These are phyloP conservation scores for Fomitopsis pinicola DNA, from an alignment of 1,284 basidiomycete genomes.

Conservation along the genomic window DNA sequence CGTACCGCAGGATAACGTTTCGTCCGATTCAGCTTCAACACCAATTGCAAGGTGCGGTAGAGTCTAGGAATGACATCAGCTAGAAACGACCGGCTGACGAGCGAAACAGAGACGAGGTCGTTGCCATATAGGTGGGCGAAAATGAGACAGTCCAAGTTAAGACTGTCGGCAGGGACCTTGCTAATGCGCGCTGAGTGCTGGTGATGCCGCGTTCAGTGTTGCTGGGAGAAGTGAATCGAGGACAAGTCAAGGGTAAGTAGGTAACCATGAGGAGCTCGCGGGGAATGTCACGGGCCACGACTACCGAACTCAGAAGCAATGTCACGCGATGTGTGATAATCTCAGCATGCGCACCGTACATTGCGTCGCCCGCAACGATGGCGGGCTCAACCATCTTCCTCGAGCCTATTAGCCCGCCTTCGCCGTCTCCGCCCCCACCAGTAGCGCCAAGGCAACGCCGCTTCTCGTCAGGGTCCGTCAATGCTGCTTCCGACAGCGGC, in stretches of 20 bases:
- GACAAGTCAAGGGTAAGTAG: no score
- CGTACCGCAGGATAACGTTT: slow-evolving; percentile 49
- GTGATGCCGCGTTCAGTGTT: no score
- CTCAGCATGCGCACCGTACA: neutral
- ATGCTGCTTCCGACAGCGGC: slow-evolving; percentile 46
- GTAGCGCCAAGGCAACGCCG: slow-evolving; percentile 13
- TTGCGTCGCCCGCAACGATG: slow-evolving; percentile 36
- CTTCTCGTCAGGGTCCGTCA: slow-evolving; percentile 17
- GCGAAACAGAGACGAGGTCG: slow-evolving; percentile 55
- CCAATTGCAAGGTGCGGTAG: slow-evolving; percentile 52
- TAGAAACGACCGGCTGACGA: slow-evolving; percentile 60
- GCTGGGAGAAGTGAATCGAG: no score
- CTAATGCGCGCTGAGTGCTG: no score
- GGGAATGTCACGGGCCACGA: neutral
- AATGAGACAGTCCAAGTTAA: slow-evolving; percentile 68
- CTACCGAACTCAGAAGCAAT: neutral
- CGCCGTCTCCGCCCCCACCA: slow-evolving; percentile 38
- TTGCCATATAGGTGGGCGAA: slow-evolving; percentile 46
- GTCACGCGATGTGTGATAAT: neutral
- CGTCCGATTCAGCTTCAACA: slow-evolving; percentile 48
- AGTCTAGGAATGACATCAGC: slow-evolving; percentile 56
- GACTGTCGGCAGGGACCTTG: slow-evolving; percentile 63
- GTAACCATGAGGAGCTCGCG: neutral
- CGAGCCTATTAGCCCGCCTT: slow-evolving; percentile 61
- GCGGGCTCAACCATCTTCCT: slow-evolving; percentile 52